Conservation (phyloP, 2,329 filamentous ascomycete genomes). For the Fusarium tricinctum region DNA sequence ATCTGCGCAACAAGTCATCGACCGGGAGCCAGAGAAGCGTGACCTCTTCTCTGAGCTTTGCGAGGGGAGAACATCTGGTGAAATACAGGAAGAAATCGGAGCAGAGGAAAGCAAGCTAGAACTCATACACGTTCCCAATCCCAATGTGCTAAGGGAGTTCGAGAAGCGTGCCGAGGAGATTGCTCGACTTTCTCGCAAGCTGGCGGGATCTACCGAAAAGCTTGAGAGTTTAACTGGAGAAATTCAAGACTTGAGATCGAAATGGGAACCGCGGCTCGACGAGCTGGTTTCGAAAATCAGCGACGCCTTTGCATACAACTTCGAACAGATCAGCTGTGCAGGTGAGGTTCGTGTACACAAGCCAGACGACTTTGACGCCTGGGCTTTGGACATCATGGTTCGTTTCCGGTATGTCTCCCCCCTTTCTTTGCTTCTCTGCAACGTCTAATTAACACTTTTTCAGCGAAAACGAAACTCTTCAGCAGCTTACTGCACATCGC, state of each 20-base stretch:
- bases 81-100: constrained; percentile 79
- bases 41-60: constrained; percentile 61
- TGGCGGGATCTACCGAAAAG: constrained; percentile 66
- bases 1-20: constrained; percentile 58
- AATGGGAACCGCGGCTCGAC: constrained; percentile 90
- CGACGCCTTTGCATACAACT: constrained; percentile 92
- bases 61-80: constrained; percentile 68
- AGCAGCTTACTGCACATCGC: constrained; percentile 88
- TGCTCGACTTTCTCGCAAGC: constrained; percentile 69
- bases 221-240: constrained; percentile 68
- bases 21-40: constrained; percentile 55
- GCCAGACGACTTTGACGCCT: constrained; percentile 91
- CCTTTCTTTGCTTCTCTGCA: not conserved
- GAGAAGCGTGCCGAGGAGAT: constrained; percentile 81
- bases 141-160: constrained; percentile 81
- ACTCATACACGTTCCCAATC: constrained; percentile 83
- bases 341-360: constrained; percentile 92
- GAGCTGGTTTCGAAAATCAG: constrained; percentile 84
- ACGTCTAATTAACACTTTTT: constrained; percentile 18
- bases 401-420: constrained; percentile 81
- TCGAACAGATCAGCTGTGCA: constrained; percentile 92
- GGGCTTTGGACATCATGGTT: constrained; percentile 94
- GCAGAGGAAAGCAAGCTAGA: constrained; percentile 82
- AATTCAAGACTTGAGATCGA: constrained; percentile 75
- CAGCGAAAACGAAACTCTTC: constrained; percentile 84